phyloP scores from a whole-genome alignment of 148 eudicot genomes.

The Chenopodium album region DNA sequence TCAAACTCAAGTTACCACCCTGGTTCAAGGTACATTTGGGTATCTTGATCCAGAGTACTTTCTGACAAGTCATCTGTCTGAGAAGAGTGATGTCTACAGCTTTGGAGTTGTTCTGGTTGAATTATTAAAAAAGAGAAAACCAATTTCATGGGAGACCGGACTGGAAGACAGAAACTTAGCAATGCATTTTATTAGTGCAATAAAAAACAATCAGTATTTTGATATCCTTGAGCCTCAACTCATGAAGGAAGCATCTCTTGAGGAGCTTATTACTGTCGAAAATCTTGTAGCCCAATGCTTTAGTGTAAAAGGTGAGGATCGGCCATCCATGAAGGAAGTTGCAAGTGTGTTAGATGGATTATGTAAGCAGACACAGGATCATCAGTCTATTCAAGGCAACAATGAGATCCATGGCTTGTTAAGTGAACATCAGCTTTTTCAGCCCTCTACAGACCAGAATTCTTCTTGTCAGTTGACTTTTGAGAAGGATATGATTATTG shows the following conservation, averaged over 20 bases:
- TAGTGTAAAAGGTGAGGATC: slow-evolving; percentile 21
- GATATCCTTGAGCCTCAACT: slow-evolving; percentile 27
- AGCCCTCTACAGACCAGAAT: background rate
- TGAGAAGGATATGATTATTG: slow-evolving; percentile 17
- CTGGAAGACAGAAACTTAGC: slow-evolving; percentile 23
- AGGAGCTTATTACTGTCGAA: slow-evolving; percentile 22
- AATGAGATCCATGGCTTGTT: background rate
- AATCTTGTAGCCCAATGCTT: slow-evolving; percentile 24
- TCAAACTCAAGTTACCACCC: slow-evolving; percentile 28
- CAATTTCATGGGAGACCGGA: background rate
- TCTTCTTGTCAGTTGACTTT: background rate
- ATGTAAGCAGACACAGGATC: background rate
- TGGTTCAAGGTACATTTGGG: slow-evolving; percentile 31
- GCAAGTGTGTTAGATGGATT: slow-evolving; percentile 16
- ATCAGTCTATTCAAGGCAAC: background rate
- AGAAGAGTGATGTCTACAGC: slow-evolving; percentile 33
- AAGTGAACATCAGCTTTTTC: background rate
- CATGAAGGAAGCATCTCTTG: slow-evolving; percentile 20
- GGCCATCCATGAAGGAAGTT: slow-evolving; percentile 35
- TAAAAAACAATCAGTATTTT: slow-evolving; percentile 8
- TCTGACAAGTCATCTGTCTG: slow-evolving; percentile 21
- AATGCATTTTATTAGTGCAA: slow-evolving; percentile 6
- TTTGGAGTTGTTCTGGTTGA: slow-evolving; percentile 25
- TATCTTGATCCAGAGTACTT: slow-evolving; percentile 35
- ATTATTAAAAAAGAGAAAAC: slow-evolving; percentile 13